Percentiles rank a stretch among this genome's conserved stretches.
Evolutionary conservation across 2,329 filamentous ascomycete genomes (phyloP).

Genomic region (Raffaelea albimanens): DNA sequence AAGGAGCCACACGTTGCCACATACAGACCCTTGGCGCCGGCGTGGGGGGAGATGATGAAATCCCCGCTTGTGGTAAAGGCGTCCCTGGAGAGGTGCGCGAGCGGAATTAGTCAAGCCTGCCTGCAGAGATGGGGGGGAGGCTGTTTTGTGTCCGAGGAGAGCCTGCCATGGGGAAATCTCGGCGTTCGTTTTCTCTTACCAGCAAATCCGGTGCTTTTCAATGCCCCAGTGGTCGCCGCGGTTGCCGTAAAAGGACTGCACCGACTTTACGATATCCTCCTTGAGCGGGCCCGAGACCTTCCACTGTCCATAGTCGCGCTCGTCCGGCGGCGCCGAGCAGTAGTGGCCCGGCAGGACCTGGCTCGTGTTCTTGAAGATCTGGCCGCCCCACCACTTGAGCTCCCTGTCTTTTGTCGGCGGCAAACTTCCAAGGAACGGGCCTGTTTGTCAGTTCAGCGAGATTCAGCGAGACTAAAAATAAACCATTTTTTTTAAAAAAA

Average conservation of each 20-base stretch:
- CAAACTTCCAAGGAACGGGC: constrained; percentile 20
- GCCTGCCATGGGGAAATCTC: too few relatives aligned
- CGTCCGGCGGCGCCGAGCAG: constrained; percentile 47
- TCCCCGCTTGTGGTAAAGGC: constrained; percentile 53
- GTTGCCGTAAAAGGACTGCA: constrained; percentile 49
- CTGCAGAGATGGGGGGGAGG: too few relatives aligned
- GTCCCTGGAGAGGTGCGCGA: too few relatives aligned
- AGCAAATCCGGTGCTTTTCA: constrained; percentile 57
- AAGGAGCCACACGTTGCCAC: constrained; percentile 57
- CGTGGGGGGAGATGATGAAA: constrained; percentile 52
- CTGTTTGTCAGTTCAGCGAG: not conserved
- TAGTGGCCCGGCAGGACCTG: constrained; percentile 40
- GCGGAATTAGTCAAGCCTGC: too few relatives aligned
- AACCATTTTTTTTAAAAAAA: too few relatives aligned
- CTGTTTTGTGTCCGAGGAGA: not conserved
- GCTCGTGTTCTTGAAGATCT: constrained; percentile 49
- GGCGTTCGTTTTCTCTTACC: constrained; percentile 28
- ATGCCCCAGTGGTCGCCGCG: constrained; percentile 46
- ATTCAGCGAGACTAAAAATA: too few relatives aligned
- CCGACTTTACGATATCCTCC: constrained; percentile 48
- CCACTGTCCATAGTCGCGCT: constrained; percentile 54
- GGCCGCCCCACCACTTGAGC: constrained; percentile 54
- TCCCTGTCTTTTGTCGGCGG: constrained; percentile 40
- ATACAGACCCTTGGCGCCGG: constrained; percentile 42
- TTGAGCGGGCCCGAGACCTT: constrained; percentile 44